Percentiles rank a stretch among this genome's conserved stretches.
Conservation (phyloP, 768 basidiomycete genomes). For the Boletus tylopilopsis region DNA sequence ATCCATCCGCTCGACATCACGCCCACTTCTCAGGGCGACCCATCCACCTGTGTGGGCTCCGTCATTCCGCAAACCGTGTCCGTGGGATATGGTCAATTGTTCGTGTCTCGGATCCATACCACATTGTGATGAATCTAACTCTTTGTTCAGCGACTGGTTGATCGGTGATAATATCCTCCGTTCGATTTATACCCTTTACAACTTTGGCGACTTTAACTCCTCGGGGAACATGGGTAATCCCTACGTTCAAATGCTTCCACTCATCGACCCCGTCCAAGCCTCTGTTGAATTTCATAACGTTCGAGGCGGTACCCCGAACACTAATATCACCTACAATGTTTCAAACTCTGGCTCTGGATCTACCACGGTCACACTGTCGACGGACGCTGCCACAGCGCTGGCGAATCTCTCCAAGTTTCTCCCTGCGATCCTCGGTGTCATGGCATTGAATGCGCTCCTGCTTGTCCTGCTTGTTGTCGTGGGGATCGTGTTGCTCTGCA, state of each 20-base stretch:
- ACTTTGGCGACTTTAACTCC: constrained; percentile 75
- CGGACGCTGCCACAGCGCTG: constrained; percentile 55
- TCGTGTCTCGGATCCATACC: constrained; percentile 24
- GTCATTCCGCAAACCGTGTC: constrained; percentile 64
- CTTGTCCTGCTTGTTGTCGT: constrained; percentile 53
- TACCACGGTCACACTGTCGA: constrained; percentile 50
- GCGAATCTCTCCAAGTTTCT: constrained; percentile 61
- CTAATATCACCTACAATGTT: constrained; percentile 65
- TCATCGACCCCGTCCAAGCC: constrained; percentile 65
- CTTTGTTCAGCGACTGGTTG: constrained; percentile 64
- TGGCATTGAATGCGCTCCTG: constrained; percentile 75
- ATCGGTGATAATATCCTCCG: constrained; percentile 82
- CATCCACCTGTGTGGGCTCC: constrained; percentile 62
- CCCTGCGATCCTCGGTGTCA: constrained; percentile 70
- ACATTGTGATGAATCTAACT: constrained; percentile 2
- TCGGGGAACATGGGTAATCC: constrained; percentile 68
- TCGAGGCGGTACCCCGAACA: constrained; percentile 62
- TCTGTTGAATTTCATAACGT: constrained; percentile 64
- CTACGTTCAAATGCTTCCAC: constrained; percentile 69
- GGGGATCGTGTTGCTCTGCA: constrained; percentile 53
- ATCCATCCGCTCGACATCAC: constrained; percentile 78
- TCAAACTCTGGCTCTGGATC: constrained; percentile 42
- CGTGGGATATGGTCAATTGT: constrained; percentile 67
- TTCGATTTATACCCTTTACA: constrained; percentile 77
- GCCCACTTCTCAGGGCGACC: constrained; percentile 42